Base-by-base conservation (phyloP, 2,329 filamentous ascomycete genomes). In the Xylaria sp. region DNA sequence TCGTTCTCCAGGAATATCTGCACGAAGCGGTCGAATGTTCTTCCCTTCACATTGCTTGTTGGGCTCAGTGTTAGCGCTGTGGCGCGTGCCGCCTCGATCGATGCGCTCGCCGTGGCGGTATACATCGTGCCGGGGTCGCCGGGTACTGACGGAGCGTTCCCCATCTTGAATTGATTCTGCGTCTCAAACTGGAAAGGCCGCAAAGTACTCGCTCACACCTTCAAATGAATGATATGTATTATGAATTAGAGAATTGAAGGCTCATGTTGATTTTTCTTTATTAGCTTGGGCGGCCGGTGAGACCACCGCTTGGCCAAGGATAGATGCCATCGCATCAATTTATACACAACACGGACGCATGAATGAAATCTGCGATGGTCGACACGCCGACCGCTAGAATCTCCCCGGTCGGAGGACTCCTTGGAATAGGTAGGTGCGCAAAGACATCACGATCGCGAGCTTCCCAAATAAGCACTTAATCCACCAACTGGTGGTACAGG, bases 1-100 rank as follows among this genome's bases (percentile, higher is more conserved):
- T 86, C 54, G 69, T 88, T 88, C 74, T 88, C 86, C n/a, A 88
- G 75, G 83, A 85, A 88, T 69, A 88, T 84, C 61, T 85, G 81
- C 44, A 85, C 81, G 62, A 87, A 85, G 21, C 85, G 81, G 69
- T 87, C 80, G 67, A 88, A 88, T 0, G 78, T 81, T 60, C 81
- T 79, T n/a, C 86, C 86, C 64, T 79, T 75, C 3, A 86, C 80
- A 65, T 78, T 73, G 62, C 76, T 80, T 43, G 77, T 79, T 11
- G 81, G 78, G 27, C 78, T 77, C 35, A 78, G 68, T 2, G 81
- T 78, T 57, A 73, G 71, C 2, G 80, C 80, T 3, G 80, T 82
- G 6, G 81, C 82, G 37, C 59, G 64, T 4, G 65, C 65, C 4
- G 63, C 63, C n/a, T 9, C 49, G 37, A 66, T 63, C 6, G 63